These are phyloP conservation scores for Blepharisma stoltei DNA, from an alignment of 73 alveolate genomes.

Conservation along the genomic window DNA sequence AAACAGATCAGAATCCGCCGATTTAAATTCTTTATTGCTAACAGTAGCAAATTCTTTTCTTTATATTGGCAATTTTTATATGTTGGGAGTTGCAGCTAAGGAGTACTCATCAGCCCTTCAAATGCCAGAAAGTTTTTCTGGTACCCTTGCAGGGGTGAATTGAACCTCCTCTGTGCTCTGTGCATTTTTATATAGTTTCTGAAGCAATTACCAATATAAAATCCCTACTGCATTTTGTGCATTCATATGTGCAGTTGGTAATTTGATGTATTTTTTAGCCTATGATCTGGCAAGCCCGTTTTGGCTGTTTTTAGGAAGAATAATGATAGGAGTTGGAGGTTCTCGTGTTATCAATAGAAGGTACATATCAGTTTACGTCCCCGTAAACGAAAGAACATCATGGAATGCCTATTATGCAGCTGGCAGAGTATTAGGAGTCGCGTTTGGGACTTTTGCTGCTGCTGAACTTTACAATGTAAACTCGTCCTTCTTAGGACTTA, in stretches of 20 bases:
- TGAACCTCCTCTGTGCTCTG: not conserved
- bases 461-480: not conserved
- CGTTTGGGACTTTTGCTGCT: not conserved
- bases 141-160: not conserved
- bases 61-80: not conserved
- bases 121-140: constrained; percentile 12
- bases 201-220: not conserved
- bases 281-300: not conserved
- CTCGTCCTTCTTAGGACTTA: not conserved
- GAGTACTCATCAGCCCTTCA: not conserved
- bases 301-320: not conserved
- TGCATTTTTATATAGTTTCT: not conserved
- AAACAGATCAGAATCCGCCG: too few relatives aligned
- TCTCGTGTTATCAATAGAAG: constrained; percentile 22
- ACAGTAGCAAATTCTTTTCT: too few relatives aligned
- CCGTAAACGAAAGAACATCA: not conserved
- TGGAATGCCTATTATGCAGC: constrained; percentile 17
- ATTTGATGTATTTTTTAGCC: constrained; percentile 23
- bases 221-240: constrained; percentile 6
- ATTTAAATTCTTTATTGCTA: too few relatives aligned
- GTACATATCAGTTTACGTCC: constrained; percentile 7
- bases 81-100: constrained; percentile 4
- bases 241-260: not conserved
- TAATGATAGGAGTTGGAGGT: constrained; percentile 10
- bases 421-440: constrained; percentile 8